A percentile compares a stretch with the other conserved stretches of the same genome.
Evolutionary conservation across 176 grass and related monocot species (phyloP).

Genomic region (Aechmea fasciata): DNA sequence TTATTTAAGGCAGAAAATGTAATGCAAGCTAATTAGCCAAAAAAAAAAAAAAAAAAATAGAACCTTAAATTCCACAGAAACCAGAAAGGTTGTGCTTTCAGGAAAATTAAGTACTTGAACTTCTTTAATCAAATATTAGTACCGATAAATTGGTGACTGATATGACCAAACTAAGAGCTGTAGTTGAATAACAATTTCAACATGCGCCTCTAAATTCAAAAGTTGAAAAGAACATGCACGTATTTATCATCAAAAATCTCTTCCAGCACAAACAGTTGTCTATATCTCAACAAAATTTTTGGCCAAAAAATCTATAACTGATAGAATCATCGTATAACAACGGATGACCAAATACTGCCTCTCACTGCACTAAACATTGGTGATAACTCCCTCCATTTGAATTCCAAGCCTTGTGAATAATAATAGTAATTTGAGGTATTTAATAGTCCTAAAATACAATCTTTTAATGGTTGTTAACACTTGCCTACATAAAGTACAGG

Average conservation of each 20-base stretch:
- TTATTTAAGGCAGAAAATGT: not conserved
- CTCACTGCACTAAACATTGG: too few relatives aligned
- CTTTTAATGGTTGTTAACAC: not conserved
- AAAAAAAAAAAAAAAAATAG: not conserved
- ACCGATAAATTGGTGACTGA: not conserved
- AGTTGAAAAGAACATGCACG: not conserved
- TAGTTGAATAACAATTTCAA: not conserved
- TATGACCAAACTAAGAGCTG: constrained; percentile 1
- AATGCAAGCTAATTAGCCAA: not conserved
- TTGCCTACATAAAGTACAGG: constrained; percentile 53
- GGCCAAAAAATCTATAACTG: not conserved
- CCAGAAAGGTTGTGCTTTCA: not conserved
- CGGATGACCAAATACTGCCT: too few relatives aligned
- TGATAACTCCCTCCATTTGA: too few relatives aligned
- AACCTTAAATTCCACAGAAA: not conserved
- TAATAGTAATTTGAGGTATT: not conserved
- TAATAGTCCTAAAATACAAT: constrained; percentile 4
- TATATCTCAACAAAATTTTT: too few relatives aligned
- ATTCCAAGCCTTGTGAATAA: not conserved
- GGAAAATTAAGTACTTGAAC: not conserved
- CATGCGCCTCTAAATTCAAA: not conserved
- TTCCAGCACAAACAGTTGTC: too few relatives aligned
- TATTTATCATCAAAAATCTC: too few relatives aligned
- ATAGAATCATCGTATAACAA: too few relatives aligned
- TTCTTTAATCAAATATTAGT: not conserved